Conservation (phyloP, 495 filamentous ascomycete genomes). For the Talaromyces ruber region DNA sequence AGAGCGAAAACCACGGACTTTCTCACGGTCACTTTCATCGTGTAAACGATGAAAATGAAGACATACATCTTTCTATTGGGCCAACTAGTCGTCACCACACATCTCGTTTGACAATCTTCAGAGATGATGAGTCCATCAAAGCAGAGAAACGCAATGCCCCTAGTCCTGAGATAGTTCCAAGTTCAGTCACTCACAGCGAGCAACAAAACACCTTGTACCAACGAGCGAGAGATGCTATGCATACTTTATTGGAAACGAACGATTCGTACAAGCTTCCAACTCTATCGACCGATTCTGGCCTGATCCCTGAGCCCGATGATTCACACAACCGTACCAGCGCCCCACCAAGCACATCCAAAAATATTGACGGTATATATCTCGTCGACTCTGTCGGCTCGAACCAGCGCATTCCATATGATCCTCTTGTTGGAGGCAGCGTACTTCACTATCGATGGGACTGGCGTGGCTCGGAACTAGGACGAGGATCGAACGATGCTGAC, state of each 20-base stretch:
- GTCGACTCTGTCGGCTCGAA: neutral
- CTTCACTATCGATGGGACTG: constrained; percentile 7
- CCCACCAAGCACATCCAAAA: neutral
- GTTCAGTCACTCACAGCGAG: neutral
- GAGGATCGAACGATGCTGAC: neutral
- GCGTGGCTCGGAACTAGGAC: neutral
- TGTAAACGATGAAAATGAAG: neutral
- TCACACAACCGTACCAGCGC: neutral
- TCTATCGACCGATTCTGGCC: neutral
- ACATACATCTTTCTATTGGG: neutral
- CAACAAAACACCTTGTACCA: neutral
- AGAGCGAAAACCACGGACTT: neutral
- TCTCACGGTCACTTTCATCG: neutral
- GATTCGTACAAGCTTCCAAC: neutral
- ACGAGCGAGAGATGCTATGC: neutral
- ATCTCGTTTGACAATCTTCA: constrained; percentile 1
- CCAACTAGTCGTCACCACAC: neutral
- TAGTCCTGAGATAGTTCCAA: neutral
- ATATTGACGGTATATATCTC: constrained; percentile 5
- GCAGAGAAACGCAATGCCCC: neutral
- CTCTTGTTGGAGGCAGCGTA: neutral
- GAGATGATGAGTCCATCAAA: neutral
- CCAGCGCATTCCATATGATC: constrained; percentile 1
- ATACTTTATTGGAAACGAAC: neutral
- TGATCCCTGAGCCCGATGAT: neutral